Evolutionary conservation across 176 grass and related monocot genomes (phyloP).

Genomic region (Pharus latifolius): DNA sequence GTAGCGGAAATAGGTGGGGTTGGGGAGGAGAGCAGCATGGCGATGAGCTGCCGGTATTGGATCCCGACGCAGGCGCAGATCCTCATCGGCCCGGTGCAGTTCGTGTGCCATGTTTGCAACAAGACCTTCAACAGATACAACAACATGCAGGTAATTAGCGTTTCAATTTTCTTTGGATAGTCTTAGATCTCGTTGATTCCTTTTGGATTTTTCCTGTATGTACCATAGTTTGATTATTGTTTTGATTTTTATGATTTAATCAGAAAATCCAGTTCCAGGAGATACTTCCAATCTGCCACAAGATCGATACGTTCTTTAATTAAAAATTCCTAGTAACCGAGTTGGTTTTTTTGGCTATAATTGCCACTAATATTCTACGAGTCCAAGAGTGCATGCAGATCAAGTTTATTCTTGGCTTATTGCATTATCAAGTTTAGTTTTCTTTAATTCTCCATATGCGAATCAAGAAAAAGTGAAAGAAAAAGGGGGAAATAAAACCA

Average conservation of each 20-base stretch:
- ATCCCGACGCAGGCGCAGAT: constrained; percentile 83
- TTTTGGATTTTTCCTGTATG: not conserved
- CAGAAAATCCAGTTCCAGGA: not conserved
- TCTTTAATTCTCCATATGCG: too few relatives aligned
- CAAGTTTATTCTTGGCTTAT: too few relatives aligned
- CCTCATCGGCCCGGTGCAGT: constrained; percentile 76
- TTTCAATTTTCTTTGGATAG: not conserved
- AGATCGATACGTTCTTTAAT: not conserved
- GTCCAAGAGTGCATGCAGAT: not conserved
- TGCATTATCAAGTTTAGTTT: too few relatives aligned
- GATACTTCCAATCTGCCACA: not conserved
- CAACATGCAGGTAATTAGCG: constrained; percentile 70
- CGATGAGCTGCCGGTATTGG: constrained; percentile 40
- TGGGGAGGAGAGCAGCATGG: not conserved
- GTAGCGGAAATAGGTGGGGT: not conserved
- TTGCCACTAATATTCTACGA: not conserved
- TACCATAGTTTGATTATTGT: not conserved
- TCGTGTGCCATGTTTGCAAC: constrained; percentile 76
- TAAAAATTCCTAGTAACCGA: not conserved
- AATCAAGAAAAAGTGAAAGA: too few relatives aligned
- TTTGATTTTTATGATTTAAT: not conserved
- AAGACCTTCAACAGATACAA: constrained; percentile 95
- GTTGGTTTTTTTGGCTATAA: not conserved
- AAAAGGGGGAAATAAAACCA: too few relatives aligned
- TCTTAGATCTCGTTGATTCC: not conserved